Percentiles rank a stretch among this genome's conserved stretches.
These are phyloP conservation scores for Arctium minus DNA, from an alignment of 129 eudicot genomes.

Conservation along the genomic window DNA sequence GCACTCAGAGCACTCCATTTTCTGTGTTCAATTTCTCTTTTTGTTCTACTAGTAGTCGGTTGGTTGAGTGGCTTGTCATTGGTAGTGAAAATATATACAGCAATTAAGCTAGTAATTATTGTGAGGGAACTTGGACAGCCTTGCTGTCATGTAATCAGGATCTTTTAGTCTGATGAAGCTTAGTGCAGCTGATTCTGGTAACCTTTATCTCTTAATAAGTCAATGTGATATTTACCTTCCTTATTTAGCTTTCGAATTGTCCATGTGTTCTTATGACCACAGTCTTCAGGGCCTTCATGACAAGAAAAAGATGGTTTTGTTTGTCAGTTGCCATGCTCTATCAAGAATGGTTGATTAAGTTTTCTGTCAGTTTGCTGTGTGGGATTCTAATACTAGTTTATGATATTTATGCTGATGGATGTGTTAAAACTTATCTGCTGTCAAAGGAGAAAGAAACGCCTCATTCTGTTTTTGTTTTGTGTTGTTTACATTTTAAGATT, in stretches of 20 bases:
- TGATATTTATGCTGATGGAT: neutral
- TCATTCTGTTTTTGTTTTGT: neutral
- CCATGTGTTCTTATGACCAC: neutral
- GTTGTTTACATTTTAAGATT: neutral
- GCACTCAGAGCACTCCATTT: neutral
- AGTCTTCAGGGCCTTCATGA: neutral
- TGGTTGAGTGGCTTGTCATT: neutral
- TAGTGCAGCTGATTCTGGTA: slow-evolving; percentile 4
- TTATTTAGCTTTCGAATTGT: neutral
- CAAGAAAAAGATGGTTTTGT: slow-evolving; percentile 7
- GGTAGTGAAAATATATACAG: neutral
- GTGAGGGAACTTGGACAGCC: neutral
- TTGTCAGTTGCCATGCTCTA: neutral
- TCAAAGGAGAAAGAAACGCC: neutral
- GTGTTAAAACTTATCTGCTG: neutral
- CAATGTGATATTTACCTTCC: neutral
- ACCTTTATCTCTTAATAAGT: neutral
- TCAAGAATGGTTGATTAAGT: neutral
- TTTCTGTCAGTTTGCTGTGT: neutral
- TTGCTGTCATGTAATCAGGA: neutral
- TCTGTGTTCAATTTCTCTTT: neutral
- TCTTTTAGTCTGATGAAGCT: neutral
- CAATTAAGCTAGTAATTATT: neutral
- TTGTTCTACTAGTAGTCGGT: neutral
- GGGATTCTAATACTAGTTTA: neutral